Percentiles rank a stretch among this genome's conserved stretches.
phyloP scores from a whole-genome alignment of 108 stramenopile species.

The Nannochloropsis oceanica region DNA sequence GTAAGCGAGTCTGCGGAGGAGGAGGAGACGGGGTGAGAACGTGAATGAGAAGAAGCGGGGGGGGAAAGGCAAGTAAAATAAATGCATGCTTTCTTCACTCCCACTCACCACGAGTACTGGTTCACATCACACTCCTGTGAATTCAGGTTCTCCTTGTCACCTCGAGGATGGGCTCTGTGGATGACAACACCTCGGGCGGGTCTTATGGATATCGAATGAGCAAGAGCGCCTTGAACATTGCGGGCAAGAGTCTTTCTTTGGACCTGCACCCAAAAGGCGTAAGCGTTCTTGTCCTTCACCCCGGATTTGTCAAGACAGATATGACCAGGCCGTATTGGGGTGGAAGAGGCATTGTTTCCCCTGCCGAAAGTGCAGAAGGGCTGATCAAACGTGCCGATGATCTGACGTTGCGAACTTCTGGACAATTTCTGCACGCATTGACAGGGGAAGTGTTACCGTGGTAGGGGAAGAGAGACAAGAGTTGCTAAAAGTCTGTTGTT shows the following conservation, averaged over 20 bases:
- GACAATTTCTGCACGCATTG: background rate
- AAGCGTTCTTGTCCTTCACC: background rate
- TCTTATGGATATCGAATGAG: slow-evolving; percentile 4
- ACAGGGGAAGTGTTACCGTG: background rate
- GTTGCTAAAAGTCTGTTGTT: too few relatives aligned
- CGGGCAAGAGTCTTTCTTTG: background rate
- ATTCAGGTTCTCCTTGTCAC: slow-evolving; percentile 3
- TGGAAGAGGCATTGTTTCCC: background rate
- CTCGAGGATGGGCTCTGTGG: slow-evolving; percentile 1
- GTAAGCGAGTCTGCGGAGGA: background rate
- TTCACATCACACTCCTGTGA: background rate
- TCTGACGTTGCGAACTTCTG: background rate
- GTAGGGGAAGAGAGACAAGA: background rate
- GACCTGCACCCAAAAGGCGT: background rate
- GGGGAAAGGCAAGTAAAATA: too few relatives aligned
- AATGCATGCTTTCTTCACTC: too few relatives aligned
- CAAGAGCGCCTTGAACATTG: slow-evolving; percentile 1
- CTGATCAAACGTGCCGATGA: background rate
- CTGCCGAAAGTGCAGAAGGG: background rate
- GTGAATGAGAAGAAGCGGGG: too few relatives aligned
- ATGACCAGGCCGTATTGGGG: background rate
- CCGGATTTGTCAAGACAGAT: background rate
- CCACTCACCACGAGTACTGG: too few relatives aligned
- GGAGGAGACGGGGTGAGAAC: too few relatives aligned
- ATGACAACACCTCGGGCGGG: slow-evolving; percentile 1